Evolutionary conservation across 768 basidiomycete genomes (phyloP).

Genomic region (Tricholoma terreum): DNA sequence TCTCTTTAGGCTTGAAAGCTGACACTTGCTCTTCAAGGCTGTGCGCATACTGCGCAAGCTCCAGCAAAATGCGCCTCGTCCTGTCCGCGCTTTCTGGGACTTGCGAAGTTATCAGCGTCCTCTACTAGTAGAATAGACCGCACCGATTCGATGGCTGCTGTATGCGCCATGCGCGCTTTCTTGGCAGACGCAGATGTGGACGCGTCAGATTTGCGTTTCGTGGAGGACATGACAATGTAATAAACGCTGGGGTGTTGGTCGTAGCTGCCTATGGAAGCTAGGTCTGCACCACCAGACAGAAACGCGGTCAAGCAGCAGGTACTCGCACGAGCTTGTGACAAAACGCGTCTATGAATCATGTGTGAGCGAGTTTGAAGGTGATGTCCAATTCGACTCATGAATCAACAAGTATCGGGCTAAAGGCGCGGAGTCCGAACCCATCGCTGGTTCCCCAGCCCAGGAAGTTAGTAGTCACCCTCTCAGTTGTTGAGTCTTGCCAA

Average conservation of each 20-base stretch:
- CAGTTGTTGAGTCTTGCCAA: too few species aligned
- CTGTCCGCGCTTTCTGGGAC: conserved; percentile 31
- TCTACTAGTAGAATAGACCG: conserved; percentile 32
- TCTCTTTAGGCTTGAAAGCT: conserved; percentile 25
- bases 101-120: conserved; percentile 31
- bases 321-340: too few species aligned
- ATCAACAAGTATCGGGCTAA: too few species aligned
- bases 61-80: conserved; percentile 20
- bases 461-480: too few species aligned
- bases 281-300: too few species aligned
- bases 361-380: too few species aligned
- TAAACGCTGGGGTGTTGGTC: background rate
- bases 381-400: too few species aligned
- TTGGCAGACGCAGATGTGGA: conserved; percentile 21
- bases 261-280: too few species aligned
- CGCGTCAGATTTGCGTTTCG: conserved; percentile 38
- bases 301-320: too few species aligned
- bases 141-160: conserved; percentile 25
- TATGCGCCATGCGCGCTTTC: conserved; percentile 30
- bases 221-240: conserved; percentile 15
- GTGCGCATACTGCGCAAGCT: conserved; percentile 26
- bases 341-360: too few species aligned
- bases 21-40: conserved; percentile 27
- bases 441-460: too few species aligned
- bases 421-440: too few species aligned